Base-by-base conservation (phyloP, 2,329 filamentous ascomycete genomes). In the Colletotrichum tropicale region DNA sequence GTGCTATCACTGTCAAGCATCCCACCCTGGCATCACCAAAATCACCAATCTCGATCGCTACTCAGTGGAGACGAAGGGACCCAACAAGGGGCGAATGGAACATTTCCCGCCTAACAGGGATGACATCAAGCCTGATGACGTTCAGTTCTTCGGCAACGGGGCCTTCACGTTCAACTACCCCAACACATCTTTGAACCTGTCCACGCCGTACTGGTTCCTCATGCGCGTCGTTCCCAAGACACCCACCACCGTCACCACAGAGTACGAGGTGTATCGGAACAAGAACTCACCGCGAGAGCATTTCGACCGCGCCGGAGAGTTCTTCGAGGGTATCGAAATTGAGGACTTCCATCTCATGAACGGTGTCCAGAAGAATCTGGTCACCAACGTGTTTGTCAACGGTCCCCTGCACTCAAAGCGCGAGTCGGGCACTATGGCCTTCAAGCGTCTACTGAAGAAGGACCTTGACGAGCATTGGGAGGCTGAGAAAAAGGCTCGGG, bases 321-420 rank as follows among this genome's bases (percentile, higher is more conserved):
- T 89, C 68, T 90, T 89, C 83, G 87, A 88, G 77, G 87, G 87
- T 64, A 85, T 90, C 74, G 86, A 89, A 81, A 80, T 80, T 13
- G 88, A 90, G 76, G 88, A 90, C 82, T 89, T 90, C 77, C 82
- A 84, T 0, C 84, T 90, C 2, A 89, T 88, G 80, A 83, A 87
- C 68, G 83, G 81, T 1, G 86, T 88, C 2, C 88, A 90, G 77
- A 82, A 84, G 76, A 90, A 90, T 80, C 81, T 90, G 73, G 86
- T 88, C 72, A 82, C 84, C 1, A 88, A 88, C 5, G 84, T 89
- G 30, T 90, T 88, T 76, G 80, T 89, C 79, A 88, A 87, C 75
- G 88, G 89, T 71, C 86, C 89, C 77, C 81, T 89, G 75, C 88
- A 90, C 24, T 26, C 55, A 24, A 58, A 24, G 13, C 55, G 55